Evolutionary conservation across 352 stramenopile genomes (phyloP), one percentile per base, ranked within the genome.

Genomic region (Phytophthora ramorum): DNA sequence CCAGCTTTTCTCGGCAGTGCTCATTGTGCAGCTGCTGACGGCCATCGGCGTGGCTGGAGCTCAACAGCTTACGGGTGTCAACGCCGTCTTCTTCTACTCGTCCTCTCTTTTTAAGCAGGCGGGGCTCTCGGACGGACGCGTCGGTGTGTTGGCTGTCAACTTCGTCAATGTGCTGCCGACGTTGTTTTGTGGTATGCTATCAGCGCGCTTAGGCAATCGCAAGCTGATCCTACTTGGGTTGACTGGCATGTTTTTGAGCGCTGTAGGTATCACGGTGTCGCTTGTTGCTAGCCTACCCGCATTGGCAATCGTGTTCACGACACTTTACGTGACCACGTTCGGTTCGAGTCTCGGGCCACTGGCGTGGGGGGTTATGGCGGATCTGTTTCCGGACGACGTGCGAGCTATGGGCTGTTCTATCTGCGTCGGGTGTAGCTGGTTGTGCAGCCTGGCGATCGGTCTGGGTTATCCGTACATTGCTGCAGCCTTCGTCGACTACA

Each of bases 61-160:
- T 3, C 79, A 90, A 47, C 83, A 90, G 47, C 73, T 20, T 28
- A 28, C 24, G 24, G 24, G 24, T 28, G 75, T 92, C 70, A 92
- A 88, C 49, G 84, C 78, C 32, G 76, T 91, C 10, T 91, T 90
- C 60, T 83, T 88, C 53, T 92, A 92, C 62, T 91, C 84, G 22
- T 88, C 78, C 16, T 63, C 63, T 3, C 69, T 91, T 16, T 92
- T 91, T 53, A 83, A 75, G 24, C 62, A 81, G 28, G 81, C 81
- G 7, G 83, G 83, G 6, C 76, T 92, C 38, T 49, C 63, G 0
- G 84, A 91, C 49, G 67, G 71, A 40, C 84, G 84, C 35, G 50
- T 90, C 17, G 84, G 81, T 46, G 86, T 73, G 16, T 20, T 89
- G 20, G 73, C 83, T 19, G 69, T 92, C 55, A 81, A 84, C 48